Base-by-base conservation (phyloP, 129 eudicot genomes). In the Arctium minus region DNA sequence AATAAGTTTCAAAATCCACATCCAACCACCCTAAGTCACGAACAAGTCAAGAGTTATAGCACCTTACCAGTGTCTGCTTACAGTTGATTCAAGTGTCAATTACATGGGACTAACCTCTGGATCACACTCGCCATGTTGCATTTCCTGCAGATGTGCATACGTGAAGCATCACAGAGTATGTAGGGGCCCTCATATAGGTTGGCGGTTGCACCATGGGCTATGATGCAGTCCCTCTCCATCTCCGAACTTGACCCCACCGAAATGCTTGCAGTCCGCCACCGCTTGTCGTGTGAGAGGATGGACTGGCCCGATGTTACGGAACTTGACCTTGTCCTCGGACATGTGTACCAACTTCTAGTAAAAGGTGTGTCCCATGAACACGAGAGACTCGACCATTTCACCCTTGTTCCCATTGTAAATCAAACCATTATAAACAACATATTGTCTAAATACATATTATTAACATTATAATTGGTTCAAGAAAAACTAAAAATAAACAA, bases 271-370 rank as follows among this genome's bases (percentile, higher is more conserved):
- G 86, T 92, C 98, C 8, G 94, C 97, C 68, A 92, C 98, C 1
- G 98, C 97, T 86, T 94, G 98, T 15, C 96, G 88, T 53, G 98
- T 94, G 11, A 92, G 88, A n/a, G 97, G 97, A 48, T 94, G 97
- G 53, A 94, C 97, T 0, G 97, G 97, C 6, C 97, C 98, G 0
- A 88, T 83, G 86, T 95, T 95, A 48, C 97, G 92, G 78, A 89
- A 92, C 72, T 94, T 94, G n/a, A 94, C 98, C 80, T 94, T 94
- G 92, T 94, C 97, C 65, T 91, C 97, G 0, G 98, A 89, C 98
- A 94, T 94, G 82, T 92, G 97, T 56, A 81, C 86, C 79, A 94
- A 91, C 62, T 94, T 91, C 82, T 92, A 97, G 88, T 94, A 94
- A 85, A 88, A 92, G 31, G 97, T 92, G 53, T 97, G 98, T 11